These are phyloP conservation scores for Clavaria fumosa DNA, from an alignment of 768 basidiomycete genomes.

Conservation along the genomic window DNA sequence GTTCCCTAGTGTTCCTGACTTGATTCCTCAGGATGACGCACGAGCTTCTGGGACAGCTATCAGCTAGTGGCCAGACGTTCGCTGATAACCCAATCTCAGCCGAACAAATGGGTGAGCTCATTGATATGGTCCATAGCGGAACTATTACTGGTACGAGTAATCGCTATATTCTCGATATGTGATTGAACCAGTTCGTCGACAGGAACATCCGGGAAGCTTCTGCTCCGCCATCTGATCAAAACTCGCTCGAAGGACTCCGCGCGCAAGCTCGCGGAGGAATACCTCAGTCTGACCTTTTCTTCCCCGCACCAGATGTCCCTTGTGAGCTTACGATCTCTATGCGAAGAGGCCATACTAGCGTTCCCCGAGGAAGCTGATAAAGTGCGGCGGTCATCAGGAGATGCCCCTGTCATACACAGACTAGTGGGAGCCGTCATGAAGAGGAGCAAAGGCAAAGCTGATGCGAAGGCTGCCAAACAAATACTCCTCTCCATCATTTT, in stretches of 20 bases:
- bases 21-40: slow-evolving; percentile 58
- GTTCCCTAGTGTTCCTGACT: slow-evolving; percentile 8
- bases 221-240: slow-evolving; percentile 58
- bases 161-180: not conserved
- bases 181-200: slow-evolving; percentile 7
- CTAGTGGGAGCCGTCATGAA: slow-evolving; percentile 82
- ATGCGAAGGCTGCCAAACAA: slow-evolving; percentile 44
- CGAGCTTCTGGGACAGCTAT: slow-evolving; percentile 69
- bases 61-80: slow-evolving; percentile 36
- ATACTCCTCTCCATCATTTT: slow-evolving; percentile 33
- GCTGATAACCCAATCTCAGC: slow-evolving; percentile 45
- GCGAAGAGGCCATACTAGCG: slow-evolving; percentile 44
- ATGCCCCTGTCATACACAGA: slow-evolving; percentile 48
- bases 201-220: slow-evolving; percentile 68
- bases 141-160: slow-evolving; percentile 47
- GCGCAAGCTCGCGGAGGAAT: slow-evolving; percentile 30
- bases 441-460: slow-evolving; percentile 58
- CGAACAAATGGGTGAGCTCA: slow-evolving; percentile 55
- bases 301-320: slow-evolving; percentile 9
- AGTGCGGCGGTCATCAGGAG: slow-evolving; percentile 50
- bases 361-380: slow-evolving; percentile 55
- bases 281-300: slow-evolving; percentile 29
- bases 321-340: slow-evolving; percentile 39
- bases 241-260: slow-evolving; percentile 24
- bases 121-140: slow-evolving; percentile 55